These are phyloP conservation scores for Zopfochytrium polystomum DNA, from an alignment of 371 early-diverging fungal species.

Conservation along the genomic window DNA sequence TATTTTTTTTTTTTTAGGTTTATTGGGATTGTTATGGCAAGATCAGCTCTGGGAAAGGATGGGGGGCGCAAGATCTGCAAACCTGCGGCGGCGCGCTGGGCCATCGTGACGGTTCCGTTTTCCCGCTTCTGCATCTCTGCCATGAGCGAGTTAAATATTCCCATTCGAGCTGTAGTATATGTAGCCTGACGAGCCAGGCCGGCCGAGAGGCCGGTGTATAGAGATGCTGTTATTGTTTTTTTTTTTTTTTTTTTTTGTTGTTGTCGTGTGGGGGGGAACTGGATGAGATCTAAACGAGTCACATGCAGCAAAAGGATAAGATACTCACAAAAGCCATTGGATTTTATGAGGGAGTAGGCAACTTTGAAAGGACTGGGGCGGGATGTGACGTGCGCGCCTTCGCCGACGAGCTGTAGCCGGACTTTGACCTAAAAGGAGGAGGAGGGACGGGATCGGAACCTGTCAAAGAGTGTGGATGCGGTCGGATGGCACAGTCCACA, in stretches of 20 bases:
- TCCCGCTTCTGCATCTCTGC: constrained; percentile 20
- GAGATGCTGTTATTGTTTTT: constrained; percentile 24
- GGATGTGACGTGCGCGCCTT: constrained; percentile 22
- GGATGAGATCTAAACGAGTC: neutral
- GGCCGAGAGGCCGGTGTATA: constrained; percentile 45
- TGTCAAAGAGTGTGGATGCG: too few species aligned
- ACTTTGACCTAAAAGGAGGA: constrained; percentile 40
- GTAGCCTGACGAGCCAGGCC: constrained; percentile 45
- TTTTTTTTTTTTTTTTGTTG: too few species aligned
- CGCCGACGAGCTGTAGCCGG: constrained; percentile 39
- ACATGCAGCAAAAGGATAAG: neutral
- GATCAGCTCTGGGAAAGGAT: too few species aligned
- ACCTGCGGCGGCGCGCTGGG: constrained; percentile 37
- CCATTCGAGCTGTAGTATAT: constrained; percentile 47
- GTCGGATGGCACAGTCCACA: too few species aligned
- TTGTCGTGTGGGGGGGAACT: constrained; percentile 15
- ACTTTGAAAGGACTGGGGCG: constrained; percentile 13
- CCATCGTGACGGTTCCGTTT: constrained; percentile 26
- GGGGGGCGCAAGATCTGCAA: too few species aligned
- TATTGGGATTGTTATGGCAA: too few species aligned
- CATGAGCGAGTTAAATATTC: constrained; percentile 45
- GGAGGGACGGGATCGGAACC: too few species aligned
- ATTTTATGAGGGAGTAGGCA: constrained; percentile 6
- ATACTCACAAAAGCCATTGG: constrained; percentile 16
- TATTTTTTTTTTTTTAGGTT: too few species aligned